Evolutionary conservation across 371 early-diverging fungal genomes (phyloP), one percentile per base, ranked within the genome.

Genomic region (Smittium culicis): DNA sequence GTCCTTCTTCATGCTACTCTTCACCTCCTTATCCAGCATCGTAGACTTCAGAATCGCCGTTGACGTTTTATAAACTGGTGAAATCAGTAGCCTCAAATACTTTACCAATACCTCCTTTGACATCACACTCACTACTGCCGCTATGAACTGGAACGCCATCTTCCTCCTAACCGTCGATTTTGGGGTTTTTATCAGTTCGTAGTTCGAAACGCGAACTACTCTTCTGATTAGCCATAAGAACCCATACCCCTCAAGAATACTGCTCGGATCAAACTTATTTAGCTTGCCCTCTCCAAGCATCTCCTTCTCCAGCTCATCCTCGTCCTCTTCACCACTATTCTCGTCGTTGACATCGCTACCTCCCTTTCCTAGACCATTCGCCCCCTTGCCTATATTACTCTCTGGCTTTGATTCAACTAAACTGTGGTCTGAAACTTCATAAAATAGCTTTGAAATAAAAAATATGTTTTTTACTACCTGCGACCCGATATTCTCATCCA

Each of bases 381-480:
- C 83, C 70, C 85, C 84, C 75, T 84, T 86, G 64, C 83, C 82
- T n/a, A 79, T 64, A 61, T 84, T 83, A 57, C 82, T 77, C 58
- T 79, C 75, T 32, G 34, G 11, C 25, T 1, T 68, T 2, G 0
- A 64, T n/a, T 34, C 56, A 29, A 60, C 57, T 1, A 30, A 60
- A 0, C 72, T 72, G 30, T 76, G 72, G 0, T 76, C 69, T 11
- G 80, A 58, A 61, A 79, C 71, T 35, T 78, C 73, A 55, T 77
- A 81, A 66, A 94, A 82, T 70, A 86, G 84, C 71, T 88, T 89
- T 66, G 87, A 89, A 54, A 95, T 76, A 75, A 92, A 97, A 75
- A 90, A 87, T 72, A 96, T 68, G 73, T 97, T 96, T 83, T 95
- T 94, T 27, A 94, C 89, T 56, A 88, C 75, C 75, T 96, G 95